Evolutionary conservation across 129 eudicot genomes (phyloP), one percentile per base, ranked within the genome.

Genomic region (Flaveria sonorensis): DNA sequence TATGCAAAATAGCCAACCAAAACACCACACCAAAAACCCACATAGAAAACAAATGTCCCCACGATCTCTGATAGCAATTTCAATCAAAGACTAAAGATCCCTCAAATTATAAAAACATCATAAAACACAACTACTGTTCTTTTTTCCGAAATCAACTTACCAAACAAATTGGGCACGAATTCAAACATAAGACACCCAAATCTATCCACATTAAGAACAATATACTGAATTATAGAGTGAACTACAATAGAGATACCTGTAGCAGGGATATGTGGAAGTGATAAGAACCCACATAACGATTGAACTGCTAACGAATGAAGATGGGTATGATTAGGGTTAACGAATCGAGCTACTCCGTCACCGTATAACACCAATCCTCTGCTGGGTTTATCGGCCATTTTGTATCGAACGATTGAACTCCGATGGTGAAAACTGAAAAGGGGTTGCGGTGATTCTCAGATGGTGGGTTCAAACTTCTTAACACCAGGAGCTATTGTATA

Each of bases 301-400:
- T 77, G 89, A 80, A 93, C 83, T 32, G 98, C 97, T 51, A 93
- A 74, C 4, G 89, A 74, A 65, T 93, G 92, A 68, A 93, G 85
- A 75, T 93, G 87, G 55, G 83, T 81, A 32, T 90, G 96, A 72
- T 87, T 55, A 64, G 89, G 87, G 75, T 79, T 42, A 68, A 93
- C 42, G 61, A 71, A 81, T 75, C 86, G 87, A 83, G 96, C 96
- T 55, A 90, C 46, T 74, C 98, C 97, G 36, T 89, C 95, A 11
- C 98, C 93, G 66, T 76, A 86, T 60, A 93, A 42, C 71, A 93
- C 90, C 71, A 93, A 79, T 14, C 89, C 97, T 83, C 98, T 88
- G 87, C 97, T 93, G 24, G 98, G 88, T 80, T 90, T 90, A 85
- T 90, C 98, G 24, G 98, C 98, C 97, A 92, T 92, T 53, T 10